Conservation (phyloP, 2,329 filamentous ascomycete species). For the Colletotrichum noveboracense region DNA sequence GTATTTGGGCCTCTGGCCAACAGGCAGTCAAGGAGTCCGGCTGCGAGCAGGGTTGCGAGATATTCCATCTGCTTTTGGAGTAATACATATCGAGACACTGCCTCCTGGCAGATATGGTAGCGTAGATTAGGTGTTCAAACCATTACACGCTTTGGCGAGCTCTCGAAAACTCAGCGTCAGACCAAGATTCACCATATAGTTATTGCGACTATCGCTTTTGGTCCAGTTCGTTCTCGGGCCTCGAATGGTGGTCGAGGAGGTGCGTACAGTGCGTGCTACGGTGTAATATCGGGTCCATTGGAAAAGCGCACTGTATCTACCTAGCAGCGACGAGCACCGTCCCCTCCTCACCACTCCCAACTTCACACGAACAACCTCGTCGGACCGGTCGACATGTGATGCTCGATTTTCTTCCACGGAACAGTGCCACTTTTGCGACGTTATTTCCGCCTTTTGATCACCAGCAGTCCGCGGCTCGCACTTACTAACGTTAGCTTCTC, state of each 20-base stretch:
- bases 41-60: constrained; percentile 14
- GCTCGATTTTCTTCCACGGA: background rate
- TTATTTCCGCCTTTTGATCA: background rate
- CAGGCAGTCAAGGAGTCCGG: constrained; percentile 18
- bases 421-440: background rate
- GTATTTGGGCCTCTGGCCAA: constrained; percentile 8
- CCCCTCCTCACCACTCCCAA: background rate
- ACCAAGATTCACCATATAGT: background rate
- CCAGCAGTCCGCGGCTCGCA: background rate
- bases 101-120: background rate
- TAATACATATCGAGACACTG: background rate
- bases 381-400: background rate
- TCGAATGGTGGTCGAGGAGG: background rate
- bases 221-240: background rate
- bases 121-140: background rate
- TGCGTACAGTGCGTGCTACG: background rate
- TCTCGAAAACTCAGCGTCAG: background rate
- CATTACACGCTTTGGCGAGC: background rate
- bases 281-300: background rate
- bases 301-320: background rate
- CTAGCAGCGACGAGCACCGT: background rate
- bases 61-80: constrained; percentile 16
- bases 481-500: background rate
- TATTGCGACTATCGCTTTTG: background rate
- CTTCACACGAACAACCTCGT: background rate